Percentiles rank a stretch among this genome's conserved stretches.
These are phyloP conservation scores for Arctostaphylos glauca DNA, from an alignment of 148 eudicot species.

Conservation along the genomic window DNA sequence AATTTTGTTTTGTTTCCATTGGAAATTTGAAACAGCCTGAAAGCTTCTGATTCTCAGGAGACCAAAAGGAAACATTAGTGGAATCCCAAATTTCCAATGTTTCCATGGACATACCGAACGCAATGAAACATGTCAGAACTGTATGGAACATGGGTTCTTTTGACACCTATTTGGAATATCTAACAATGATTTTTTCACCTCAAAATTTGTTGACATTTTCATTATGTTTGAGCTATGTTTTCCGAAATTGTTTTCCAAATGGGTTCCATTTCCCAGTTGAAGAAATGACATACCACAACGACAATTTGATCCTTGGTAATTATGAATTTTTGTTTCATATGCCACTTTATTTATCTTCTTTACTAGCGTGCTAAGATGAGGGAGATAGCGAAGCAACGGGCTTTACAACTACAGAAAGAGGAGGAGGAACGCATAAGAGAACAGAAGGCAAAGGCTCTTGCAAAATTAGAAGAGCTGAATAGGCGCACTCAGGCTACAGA, in stretches of 20 bases:
- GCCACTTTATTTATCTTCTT: conserved; percentile 19
- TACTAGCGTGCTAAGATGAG: conserved; percentile 74
- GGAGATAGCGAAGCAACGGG: conserved; percentile 86
- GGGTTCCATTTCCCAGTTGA: neutral
- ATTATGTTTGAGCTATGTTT: neutral
- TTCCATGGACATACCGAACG: neutral
- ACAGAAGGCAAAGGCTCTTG: conserved; percentile 91
- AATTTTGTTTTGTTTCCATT: neutral
- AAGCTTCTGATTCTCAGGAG: neutral
- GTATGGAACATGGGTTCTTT: neutral
- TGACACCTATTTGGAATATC: neutral
- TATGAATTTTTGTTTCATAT: conserved; percentile 9
- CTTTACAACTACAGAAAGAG: conserved; percentile 73
- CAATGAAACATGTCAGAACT: neutral
- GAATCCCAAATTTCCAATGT: neutral
- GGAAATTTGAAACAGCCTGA: neutral
- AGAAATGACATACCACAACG: too few species aligned
- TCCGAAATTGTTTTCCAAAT: neutral
- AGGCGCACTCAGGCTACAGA: conserved; percentile 57
- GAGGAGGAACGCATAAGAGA: conserved; percentile 88
- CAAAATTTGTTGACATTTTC: neutral
- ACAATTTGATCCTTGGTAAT: neutral
- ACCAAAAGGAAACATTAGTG: neutral
- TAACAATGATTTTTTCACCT: neutral
- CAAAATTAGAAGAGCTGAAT: conserved; percentile 88